Conservation (phyloP, 495 filamentous ascomycete species). For the Penicillium paxilli region DNA sequence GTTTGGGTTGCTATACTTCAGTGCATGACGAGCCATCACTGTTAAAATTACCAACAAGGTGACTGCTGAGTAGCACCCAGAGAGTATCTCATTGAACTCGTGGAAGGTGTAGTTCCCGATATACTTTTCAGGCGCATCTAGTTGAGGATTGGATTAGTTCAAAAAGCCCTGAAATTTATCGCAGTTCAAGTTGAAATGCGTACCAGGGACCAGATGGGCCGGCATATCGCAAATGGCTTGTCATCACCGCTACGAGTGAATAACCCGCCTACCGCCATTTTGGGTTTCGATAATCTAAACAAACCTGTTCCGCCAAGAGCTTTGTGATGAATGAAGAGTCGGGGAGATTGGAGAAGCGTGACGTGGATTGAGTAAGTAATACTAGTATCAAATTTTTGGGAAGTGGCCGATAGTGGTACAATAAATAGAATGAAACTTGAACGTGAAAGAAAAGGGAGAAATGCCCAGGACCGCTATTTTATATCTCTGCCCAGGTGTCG, state of each 20-base stretch:
- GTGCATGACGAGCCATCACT: constrained; percentile 24
- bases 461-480: neutral
- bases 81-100: constrained; percentile 27
- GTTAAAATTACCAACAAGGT: constrained; percentile 20
- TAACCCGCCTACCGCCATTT: neutral
- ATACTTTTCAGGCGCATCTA: constrained; percentile 12
- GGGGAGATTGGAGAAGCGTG: neutral
- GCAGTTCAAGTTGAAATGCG: neutral
- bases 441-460: too few species aligned
- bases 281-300: neutral
- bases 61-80: constrained; percentile 19
- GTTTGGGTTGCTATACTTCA: constrained; percentile 25
- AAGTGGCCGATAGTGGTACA: neutral
- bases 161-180: neutral
- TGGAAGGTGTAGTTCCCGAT: constrained; percentile 22
- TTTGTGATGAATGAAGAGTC: neutral
- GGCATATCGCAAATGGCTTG: constrained; percentile 10
- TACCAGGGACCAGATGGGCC: neutral
- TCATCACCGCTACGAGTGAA: neutral
- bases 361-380: too few species aligned
- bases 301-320: neutral
- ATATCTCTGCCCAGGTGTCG: too few species aligned
- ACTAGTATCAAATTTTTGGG: neutral
- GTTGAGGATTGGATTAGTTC: neutral
- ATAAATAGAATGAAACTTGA: neutral